A percentile compares a stretch with the other conserved stretches of the same genome.
Conservation (phyloP, 495 filamentous ascomycete species). For the Penicillium antarcticum region DNA sequence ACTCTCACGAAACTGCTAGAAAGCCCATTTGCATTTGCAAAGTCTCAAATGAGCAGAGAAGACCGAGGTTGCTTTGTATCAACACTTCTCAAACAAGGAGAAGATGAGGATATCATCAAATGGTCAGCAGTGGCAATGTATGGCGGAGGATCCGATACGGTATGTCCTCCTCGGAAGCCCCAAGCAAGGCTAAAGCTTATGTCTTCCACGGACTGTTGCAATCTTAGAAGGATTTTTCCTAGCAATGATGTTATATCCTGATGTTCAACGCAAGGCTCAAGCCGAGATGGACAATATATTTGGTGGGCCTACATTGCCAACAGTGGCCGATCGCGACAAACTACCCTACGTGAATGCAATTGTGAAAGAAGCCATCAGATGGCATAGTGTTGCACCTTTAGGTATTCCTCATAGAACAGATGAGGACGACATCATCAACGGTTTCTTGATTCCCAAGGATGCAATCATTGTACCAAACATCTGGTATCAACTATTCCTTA, state of each 20-base stretch:
- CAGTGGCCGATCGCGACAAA: constrained; percentile 21
- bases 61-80: constrained; percentile 35
- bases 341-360: constrained; percentile 43
- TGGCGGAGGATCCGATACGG: constrained; percentile 53
- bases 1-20: constrained; percentile 22
- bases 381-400: constrained; percentile 42
- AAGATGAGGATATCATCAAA: constrained; percentile 30
- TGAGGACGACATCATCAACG: constrained; percentile 51
- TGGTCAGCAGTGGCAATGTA: constrained; percentile 46
- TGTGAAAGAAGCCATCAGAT: constrained; percentile 42
- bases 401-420: constrained; percentile 52
- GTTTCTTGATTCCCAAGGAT: constrained; percentile 50
- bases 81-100: constrained; percentile 23
- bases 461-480: constrained; percentile 45
- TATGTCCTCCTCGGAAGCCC: neutral
- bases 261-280: constrained; percentile 51
- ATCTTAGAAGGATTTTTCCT: constrained; percentile 39
- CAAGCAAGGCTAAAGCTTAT: neutral
- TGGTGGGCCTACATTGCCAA: constrained; percentile 26
- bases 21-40: constrained; percentile 39
- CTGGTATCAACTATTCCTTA: constrained; percentile 27
- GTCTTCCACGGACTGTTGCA: constrained; percentile 20
- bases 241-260: constrained; percentile 46
- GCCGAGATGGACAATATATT: constrained; percentile 56
- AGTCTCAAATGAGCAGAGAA: constrained; percentile 35